Percentiles rank a stretch among this genome's conserved stretches.
Conservation (phyloP, 352 stramenopile species). For the Pythium apleroticum region DNA sequence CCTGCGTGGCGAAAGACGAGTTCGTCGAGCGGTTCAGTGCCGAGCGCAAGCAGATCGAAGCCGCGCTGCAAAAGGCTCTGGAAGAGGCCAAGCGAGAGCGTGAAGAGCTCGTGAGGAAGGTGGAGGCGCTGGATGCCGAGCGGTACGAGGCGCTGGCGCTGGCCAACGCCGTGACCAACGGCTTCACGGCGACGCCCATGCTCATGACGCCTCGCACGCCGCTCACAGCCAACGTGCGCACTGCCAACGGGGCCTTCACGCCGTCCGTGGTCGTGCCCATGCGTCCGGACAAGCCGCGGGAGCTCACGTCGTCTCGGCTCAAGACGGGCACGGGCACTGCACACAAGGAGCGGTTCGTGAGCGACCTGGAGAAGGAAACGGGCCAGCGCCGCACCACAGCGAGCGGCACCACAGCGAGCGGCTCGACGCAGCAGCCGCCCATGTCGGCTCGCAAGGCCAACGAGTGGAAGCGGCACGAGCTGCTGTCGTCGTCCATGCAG, state of each 20-base stretch:
- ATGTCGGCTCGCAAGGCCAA: conserved; percentile 31
- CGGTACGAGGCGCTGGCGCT: conserved; percentile 19
- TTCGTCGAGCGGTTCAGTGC: conserved; percentile 44
- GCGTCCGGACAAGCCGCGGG: conserved; percentile 52
- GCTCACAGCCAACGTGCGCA: not conserved
- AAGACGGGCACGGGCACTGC: conserved; percentile 32
- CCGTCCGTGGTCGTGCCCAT: conserved; percentile 33
- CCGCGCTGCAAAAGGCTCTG: conserved; percentile 35
- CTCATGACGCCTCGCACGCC: conserved; percentile 15
- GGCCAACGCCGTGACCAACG: conserved; percentile 6
- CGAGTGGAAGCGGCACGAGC: conserved; percentile 37
- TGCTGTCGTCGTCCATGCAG: conserved; percentile 35
- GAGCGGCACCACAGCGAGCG: conserved; percentile 8
- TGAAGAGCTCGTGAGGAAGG: conserved; percentile 32
- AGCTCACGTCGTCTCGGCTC: conserved; percentile 22
- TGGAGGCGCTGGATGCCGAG: conserved; percentile 47
- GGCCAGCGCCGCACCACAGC: conserved; percentile 47
- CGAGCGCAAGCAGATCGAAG: conserved; percentile 58
- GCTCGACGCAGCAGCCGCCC: conserved; percentile 2
- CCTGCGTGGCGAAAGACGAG: conserved; percentile 43
- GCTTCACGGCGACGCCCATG: not conserved
- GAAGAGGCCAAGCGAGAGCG: conserved; percentile 40
- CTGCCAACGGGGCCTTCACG: not conserved
- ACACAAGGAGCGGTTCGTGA: conserved; percentile 79
- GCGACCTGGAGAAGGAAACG: conserved; percentile 65